Base-by-base conservation (phyloP, 2,329 filamentous ascomycete genomes). In the Botryotinia globosa region DNA sequence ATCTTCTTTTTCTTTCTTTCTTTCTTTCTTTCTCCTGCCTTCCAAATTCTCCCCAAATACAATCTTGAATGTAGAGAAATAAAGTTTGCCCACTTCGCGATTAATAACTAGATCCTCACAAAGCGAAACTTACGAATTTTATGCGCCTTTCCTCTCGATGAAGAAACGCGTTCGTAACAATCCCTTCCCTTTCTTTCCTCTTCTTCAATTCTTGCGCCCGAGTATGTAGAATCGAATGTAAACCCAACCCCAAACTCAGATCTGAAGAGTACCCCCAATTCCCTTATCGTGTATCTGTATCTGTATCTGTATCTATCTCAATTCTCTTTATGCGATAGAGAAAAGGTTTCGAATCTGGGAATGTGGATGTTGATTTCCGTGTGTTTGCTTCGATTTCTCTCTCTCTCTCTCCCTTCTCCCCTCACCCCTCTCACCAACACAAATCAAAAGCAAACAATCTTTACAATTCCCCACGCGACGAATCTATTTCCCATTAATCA, bases 81-180 rank as follows among this genome's bases (percentile, higher is more conserved):
- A 25, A 16, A 25, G 2, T n/a, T 14, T 16, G 5, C 1, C 0
- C 48, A 3, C 9, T n/a, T 16, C 16, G 0, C 48, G 3, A n/a
- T 20, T 5, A 1, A 12, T 3, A n/a, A 1, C 2, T 54, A 3
- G 3, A 7, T 54, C 25, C 4, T 25, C 48, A 7, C 48, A n/a
- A n/a, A n/a, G 9, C 20, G 6, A 48, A 9, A 18, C 16, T 12
- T 12, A 25, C 5, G 48, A 10, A 4, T 10, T 12, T 39, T 12
- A 39, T 39, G 10, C 37, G 10, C 12, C 37, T 39, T 39, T 39
- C 37, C 37, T 14, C 10, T 39, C 37, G 37, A 39, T 39, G 12
- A 51, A 54, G 6, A n/a, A 14, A 25, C 48, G 12, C 48, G 48
- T n/a, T 54, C 0, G 6, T 7, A 1, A 54, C 0, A n/a, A 25